Evolutionary conservation across 2,329 filamentous ascomycete species (phyloP), one percentile per base, ranked within the genome.

Genomic region (Rachicladosporium sp.): DNA sequence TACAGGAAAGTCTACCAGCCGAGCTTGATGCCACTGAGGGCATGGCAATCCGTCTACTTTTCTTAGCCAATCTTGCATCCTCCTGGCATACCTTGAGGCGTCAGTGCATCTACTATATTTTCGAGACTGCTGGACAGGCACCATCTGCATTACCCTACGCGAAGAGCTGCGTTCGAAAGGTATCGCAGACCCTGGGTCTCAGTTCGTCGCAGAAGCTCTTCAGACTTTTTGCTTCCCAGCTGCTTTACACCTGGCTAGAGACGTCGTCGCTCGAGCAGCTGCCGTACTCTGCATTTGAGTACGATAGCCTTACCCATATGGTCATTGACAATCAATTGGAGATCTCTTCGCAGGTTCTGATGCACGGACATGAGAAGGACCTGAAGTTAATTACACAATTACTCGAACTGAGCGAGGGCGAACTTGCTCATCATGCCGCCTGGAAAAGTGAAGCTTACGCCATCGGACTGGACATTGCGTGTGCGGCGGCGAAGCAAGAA

Each of bases 201-300:
- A 60, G 69, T 15, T 75, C 76, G 33, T 69, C 86, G 0, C 75
- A 71, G 49, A 73, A 80, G 29, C 65, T 99, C 1, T 95, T 98
- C 54, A 67, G 68, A 4, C 67, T 96, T 1, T 98, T 96, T 55
- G 79, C 85, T 5, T 78, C 88, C 2, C 91, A 98, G 53, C 69
- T 98, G 4, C 66, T 96, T 3, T 94, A 85, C 55, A 94, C 86
- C 0, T 98, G 88, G 89, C 73, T 93, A 3, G 77, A 85, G 45
- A 64, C 38, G 3, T 38, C 64, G 1, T 62, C 65, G 1, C 65
- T 94, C 6, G 67, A 73, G n/a, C 69, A 76, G 3, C 82, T 98
- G 36, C 89, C 91, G 0, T 94, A 75, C 53, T 66, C 70, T n/a
- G 82, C 91, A 2, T 98, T 98, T 58, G 81, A 79, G 1, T 98